These are phyloP conservation scores for Fistulinella prunicolor DNA, from an alignment of 768 basidiomycete species.

Conservation along the genomic window DNA sequence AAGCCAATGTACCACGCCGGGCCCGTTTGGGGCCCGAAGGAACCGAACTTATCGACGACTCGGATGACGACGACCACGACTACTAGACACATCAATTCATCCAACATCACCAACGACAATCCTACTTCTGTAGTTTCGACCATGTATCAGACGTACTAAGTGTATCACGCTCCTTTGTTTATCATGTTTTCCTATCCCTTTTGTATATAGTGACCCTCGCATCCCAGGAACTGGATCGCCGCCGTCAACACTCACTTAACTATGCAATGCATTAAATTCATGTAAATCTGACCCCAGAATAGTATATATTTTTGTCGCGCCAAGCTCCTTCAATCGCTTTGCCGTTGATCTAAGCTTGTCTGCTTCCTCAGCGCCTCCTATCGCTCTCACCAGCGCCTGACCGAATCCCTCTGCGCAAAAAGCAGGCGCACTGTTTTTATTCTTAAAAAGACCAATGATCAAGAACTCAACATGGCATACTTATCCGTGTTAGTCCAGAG, in stretches of 20 bases:
- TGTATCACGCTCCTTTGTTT: constrained; percentile 1
- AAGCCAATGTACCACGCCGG: neutral
- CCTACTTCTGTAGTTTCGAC: neutral
- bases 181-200: neutral
- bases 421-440: neutral
- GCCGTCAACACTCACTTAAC: neutral
- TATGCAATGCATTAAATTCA: neutral
- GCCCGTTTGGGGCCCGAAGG: constrained; percentile 21
- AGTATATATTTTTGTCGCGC: too few species aligned
- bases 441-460: neutral
- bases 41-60: constrained; percentile 22
- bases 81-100: too few species aligned
- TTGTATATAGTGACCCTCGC: neutral
- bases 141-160: neutral
- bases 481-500: neutral
- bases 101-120: too few species aligned
- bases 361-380: neutral
- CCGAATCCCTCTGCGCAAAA: neutral
- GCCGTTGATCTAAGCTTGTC: neutral
- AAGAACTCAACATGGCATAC: neutral
- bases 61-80: neutral
- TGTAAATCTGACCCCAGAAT: too few species aligned
- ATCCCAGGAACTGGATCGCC: constrained; percentile 25
- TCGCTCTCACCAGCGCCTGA: neutral
- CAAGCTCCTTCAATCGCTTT: too few species aligned